A percentile compares a stretch with the other conserved stretches of the same genome.
phyloP scores from a whole-genome alignment of 2,329 filamentous ascomycete genomes.

The Fusarium temperatum region DNA sequence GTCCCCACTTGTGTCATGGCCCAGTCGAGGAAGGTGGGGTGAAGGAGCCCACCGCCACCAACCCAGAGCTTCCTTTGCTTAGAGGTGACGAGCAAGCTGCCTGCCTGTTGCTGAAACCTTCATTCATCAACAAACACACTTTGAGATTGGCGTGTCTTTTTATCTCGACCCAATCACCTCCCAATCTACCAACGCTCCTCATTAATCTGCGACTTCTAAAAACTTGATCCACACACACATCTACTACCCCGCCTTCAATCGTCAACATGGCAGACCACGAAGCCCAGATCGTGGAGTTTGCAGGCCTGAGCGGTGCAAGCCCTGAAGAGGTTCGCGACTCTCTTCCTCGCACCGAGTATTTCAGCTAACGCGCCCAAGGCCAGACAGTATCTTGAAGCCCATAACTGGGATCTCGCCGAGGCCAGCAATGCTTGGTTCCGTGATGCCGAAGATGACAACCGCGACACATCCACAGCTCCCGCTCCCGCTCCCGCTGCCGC shows the following conservation, averaged over 20 bases:
- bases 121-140: conserved; percentile 5
- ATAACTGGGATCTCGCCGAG: conserved; percentile 71
- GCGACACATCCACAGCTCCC: conserved; percentile 54
- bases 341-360: too few relatives aligned
- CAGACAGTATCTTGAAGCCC: conserved; percentile 70
- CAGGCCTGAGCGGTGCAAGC: conserved; percentile 39
- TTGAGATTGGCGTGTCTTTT: not conserved
- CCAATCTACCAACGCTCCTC: not conserved
- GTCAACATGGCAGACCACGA: conserved; percentile 46
- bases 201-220: not conserved
- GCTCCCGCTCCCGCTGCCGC: conserved; percentile 43
- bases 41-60: conserved; percentile 35
- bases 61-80: conserved; percentile 36
- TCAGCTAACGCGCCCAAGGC: conserved; percentile 58
- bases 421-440: conserved; percentile 71
- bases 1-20: conserved; percentile 34
- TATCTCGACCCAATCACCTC: too few relatives aligned
- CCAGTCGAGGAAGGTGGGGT: conserved; percentile 27
- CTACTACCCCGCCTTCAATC: conserved; percentile 37
- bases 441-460: conserved; percentile 58
- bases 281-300: conserved; percentile 43
- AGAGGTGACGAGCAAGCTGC: conserved; percentile 44
- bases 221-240: not conserved
- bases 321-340: conserved; percentile 39
- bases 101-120: conserved; percentile 29